Conservation (phyloP, 2,329 filamentous ascomycete species). For the Penicillium hordei region DNA sequence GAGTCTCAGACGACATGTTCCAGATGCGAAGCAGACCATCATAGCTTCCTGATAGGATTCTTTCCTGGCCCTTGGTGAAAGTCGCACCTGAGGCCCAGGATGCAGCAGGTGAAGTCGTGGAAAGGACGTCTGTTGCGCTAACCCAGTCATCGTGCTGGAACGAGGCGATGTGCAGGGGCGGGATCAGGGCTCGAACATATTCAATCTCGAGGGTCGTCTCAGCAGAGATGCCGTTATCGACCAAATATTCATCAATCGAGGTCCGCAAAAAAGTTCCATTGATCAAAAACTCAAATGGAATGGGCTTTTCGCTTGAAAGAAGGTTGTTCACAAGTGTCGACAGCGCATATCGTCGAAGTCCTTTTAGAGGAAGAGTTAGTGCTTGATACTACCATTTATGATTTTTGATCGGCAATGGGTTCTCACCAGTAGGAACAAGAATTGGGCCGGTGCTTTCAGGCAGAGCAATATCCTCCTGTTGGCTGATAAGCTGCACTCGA, state of each 20-base stretch:
- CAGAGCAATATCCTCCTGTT: conserved; percentile 54
- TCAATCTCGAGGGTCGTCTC: conserved; percentile 86
- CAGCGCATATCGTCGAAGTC: conserved; percentile 58
- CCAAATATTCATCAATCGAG: conserved; percentile 86
- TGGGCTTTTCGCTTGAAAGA: conserved; percentile 53
- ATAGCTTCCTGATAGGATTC: conserved; percentile 89
- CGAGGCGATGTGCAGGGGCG: conserved; percentile 82
- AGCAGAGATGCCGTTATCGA: conserved; percentile 78
- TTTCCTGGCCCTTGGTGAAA: conserved; percentile 58
- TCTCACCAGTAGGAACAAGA: conserved; percentile 57
- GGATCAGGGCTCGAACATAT: conserved; percentile 88
- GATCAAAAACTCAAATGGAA: conserved; percentile 82
- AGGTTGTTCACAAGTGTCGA: conserved; percentile 65
- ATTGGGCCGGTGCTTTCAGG: conserved; percentile 57
- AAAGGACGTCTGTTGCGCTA: conserved; percentile 78
- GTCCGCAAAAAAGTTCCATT: conserved; percentile 90
- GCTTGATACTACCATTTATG: background rate
- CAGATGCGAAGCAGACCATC: conserved; percentile 87
- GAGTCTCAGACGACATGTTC: conserved; percentile 81
- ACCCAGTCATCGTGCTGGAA: conserved; percentile 99
- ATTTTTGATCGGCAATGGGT: conserved; percentile 4
- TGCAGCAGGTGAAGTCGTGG: conserved; percentile 62
- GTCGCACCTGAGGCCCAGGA: conserved; percentile 53
- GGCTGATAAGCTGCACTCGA: conserved; percentile 55
- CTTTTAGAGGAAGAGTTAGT: conserved; percentile 34